Base-by-base conservation (phyloP, 2,329 filamentous ascomycete species). In the Amauroascus verrucosus region DNA sequence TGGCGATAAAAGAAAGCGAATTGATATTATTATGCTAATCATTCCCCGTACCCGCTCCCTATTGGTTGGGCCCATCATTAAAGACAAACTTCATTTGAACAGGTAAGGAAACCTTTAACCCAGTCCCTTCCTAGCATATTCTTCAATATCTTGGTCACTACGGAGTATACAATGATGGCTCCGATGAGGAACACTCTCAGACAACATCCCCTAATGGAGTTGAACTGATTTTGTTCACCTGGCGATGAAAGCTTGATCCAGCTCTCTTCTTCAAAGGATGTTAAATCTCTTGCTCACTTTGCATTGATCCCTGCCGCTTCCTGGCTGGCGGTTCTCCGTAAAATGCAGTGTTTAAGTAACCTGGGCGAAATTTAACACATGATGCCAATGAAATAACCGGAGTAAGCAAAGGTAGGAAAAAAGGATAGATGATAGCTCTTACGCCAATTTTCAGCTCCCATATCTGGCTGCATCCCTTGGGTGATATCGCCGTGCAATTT, bases 401-500 rank as follows among this genome's bases (percentile, higher is more conserved):
- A n/a, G n/a, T n/a, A n/a, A n/a, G n/a, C n/a, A n/a, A 33, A 9
- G 14, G 44, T 9, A 20, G 26, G 16, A n/a, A 33, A 33, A 47
- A 20, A n/a, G 44, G 28, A 20, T 35, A 35, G 33, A 35, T 7
- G 44, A 26, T 46, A 46, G 43, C 43, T 46, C 28, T 47, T 47
- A 47, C 28, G 14, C 44, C 44, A 47, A 47, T 47, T 33, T 33
- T 47, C 44, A 45, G 44, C 44, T 32, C 33, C 44, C 20, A 47
- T 32, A 33, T 47, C n/a, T 40, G n/a, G 16, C 18, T 22, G 37
- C 37, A 30, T 28, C 43, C 9, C 43, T 46, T 46, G 43, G 43
- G 11, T 4, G 6, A 20, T 32, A 33, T 47, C 16, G 16, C 16
- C 14, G 9, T 33, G n/a, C 30, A 3, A 16, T 47, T 47, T 7